Conservation (phyloP, 257 asterid genomes). For the Solanum dulcamara region DNA sequence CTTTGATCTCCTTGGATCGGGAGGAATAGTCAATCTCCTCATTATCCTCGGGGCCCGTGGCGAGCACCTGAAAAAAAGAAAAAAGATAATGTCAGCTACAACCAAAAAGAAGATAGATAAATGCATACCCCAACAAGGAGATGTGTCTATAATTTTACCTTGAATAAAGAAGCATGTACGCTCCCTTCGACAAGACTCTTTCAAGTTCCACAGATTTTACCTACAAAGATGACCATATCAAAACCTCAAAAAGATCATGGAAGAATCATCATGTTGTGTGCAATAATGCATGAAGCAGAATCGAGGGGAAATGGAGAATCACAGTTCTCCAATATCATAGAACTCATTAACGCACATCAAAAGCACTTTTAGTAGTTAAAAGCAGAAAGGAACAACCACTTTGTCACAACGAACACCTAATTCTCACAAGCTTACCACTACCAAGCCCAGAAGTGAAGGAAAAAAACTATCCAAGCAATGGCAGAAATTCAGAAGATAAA, state of each 20-base stretch:
- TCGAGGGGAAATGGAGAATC: background rate
- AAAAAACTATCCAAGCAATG: background rate
- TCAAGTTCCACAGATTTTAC: slow-evolving; percentile 54
- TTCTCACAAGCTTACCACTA: background rate
- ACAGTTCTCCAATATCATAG: background rate
- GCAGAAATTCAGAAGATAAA: background rate
- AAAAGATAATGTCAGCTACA: slow-evolving; percentile 2
- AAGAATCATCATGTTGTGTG: background rate
- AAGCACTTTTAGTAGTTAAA: background rate
- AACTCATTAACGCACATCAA: background rate
- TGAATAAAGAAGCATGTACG: slow-evolving; percentile 84
- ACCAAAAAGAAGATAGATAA: background rate
- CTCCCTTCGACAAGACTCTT: slow-evolving; percentile 47
- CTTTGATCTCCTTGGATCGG: slow-evolving; percentile 28
- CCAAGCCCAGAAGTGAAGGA: background rate
- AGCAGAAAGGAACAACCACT: background rate
- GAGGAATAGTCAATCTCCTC: slow-evolving; percentile 23
- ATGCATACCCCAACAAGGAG: background rate
- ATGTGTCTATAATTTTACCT: slow-evolving; percentile 26
- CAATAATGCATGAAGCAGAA: background rate
- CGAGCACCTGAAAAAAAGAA: slow-evolving; percentile 46
- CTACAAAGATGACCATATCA: slow-evolving; percentile 35
- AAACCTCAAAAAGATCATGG: background rate
- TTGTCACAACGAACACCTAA: background rate
- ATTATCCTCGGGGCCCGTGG: slow-evolving; percentile 72